These are phyloP conservation scores for Zizania latifolia DNA, from an alignment of 176 grass and related monocot species.

Conservation along the genomic window DNA sequence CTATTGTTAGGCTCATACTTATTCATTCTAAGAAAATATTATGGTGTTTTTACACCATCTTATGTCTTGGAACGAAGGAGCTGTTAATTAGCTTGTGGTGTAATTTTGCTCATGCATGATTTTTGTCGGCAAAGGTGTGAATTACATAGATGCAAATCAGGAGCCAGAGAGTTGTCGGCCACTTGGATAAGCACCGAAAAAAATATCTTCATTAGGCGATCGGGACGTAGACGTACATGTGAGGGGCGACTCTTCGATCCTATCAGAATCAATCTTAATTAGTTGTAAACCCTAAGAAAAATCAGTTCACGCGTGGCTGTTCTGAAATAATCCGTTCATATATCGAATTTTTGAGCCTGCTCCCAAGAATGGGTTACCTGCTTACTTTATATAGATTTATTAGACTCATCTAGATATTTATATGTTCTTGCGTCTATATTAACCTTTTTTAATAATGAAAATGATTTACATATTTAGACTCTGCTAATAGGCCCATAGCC, in stretches of 20 bases:
- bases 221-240: background rate
- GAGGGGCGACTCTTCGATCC: background rate
- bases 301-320: background rate
- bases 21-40: too few relatives aligned
- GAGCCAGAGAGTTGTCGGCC: conserved; percentile 3
- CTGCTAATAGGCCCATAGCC: too few relatives aligned
- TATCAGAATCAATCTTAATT: background rate
- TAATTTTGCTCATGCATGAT: background rate
- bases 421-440: too few relatives aligned
- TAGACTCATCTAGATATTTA: too few relatives aligned
- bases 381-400: too few relatives aligned
- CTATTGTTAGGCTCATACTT: too few relatives aligned
- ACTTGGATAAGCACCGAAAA: conserved; percentile 1
- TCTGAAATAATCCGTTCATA: background rate
- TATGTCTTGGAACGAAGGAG: too few relatives aligned
- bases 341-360: background rate
- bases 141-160: background rate
- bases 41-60: too few relatives aligned
- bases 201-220: background rate
- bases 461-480: too few relatives aligned
- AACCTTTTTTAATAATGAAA: too few relatives aligned
- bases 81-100: background rate
- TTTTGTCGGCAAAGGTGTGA: background rate
- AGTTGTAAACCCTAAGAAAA: background rate
- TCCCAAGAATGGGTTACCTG: background rate